Conservation (phyloP, 495 filamentous ascomycete species). For the Poronia punctata region DNA sequence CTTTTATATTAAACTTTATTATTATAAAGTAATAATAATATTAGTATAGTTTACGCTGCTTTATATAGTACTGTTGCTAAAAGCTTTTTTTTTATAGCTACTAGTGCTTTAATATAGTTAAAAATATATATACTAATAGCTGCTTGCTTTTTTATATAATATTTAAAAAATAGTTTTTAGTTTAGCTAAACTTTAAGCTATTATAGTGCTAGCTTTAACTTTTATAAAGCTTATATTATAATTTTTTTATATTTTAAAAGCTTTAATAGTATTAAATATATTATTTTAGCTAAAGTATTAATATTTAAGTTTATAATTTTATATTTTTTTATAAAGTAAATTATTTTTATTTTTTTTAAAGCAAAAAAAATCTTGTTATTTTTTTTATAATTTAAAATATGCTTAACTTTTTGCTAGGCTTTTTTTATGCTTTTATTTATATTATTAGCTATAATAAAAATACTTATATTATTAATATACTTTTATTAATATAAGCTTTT, state of each 20-base stretch:
- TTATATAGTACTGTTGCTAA: background rate
- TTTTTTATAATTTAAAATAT: background rate
- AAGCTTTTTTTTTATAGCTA: background rate
- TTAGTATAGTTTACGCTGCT: background rate
- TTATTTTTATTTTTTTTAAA: background rate
- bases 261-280: background rate
- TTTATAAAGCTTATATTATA: background rate
- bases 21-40: background rate
- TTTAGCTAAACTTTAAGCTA: background rate
- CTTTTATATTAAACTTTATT: constrained; percentile 1
- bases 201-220: background rate
- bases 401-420: background rate
- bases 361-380: background rate
- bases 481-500: background rate
- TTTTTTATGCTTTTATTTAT: background rate
- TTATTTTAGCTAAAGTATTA: background rate
- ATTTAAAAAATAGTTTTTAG: background rate
- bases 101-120: constrained; percentile 1
- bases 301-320: background rate
- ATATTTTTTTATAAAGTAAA: background rate
- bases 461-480: background rate
- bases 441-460: background rate
- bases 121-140: background rate
- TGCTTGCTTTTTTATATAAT: background rate
- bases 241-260: background rate